Percentiles rank a stretch among this genome's conserved stretches.
These are phyloP conservation scores for Mucor ambiguus DNA, from an alignment of 371 early-diverging fungal genomes.

Conservation along the genomic window DNA sequence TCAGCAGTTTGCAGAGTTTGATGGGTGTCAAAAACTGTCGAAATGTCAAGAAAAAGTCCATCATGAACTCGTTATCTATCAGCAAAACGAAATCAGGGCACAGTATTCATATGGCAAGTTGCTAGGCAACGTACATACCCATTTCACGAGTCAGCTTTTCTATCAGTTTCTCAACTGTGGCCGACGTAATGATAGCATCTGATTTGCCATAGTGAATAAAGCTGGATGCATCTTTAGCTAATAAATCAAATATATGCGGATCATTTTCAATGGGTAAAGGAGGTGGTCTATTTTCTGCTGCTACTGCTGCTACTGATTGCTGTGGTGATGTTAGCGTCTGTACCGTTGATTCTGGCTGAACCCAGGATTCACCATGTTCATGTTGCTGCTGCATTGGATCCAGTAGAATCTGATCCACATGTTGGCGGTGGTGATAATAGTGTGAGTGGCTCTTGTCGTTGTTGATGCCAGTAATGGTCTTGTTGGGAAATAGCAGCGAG, in stretches of 20 bases:
- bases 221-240: conserved; percentile 23
- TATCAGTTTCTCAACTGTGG: conserved; percentile 60
- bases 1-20: conserved; percentile 48
- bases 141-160: conserved; percentile 62
- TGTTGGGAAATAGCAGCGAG: conserved; percentile 11
- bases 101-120: neutral
- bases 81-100: neutral
- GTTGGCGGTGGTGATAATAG: neutral
- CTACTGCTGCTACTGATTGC: neutral
- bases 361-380: neutral
- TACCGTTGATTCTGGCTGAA: neutral
- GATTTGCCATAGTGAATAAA: conserved; percentile 46
- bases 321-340: neutral
- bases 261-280: conserved; percentile 48
- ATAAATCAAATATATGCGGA: conserved; percentile 47
- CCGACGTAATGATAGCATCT: conserved; percentile 46
- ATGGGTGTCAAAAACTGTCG: conserved; percentile 51
- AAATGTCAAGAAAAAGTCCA: conserved; percentile 54
- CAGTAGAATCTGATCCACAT: conserved; percentile 1
- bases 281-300: conserved; percentile 9
- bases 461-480: conserved; percentile 1
- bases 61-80: conserved; percentile 48
- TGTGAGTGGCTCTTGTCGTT: neutral
- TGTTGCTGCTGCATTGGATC: conserved; percentile 1
- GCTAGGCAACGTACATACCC: conserved; percentile 39